These are phyloP conservation scores for Gossypium sturtianum DNA, from an alignment of 345 rosid genomes.

Conservation along the genomic window DNA sequence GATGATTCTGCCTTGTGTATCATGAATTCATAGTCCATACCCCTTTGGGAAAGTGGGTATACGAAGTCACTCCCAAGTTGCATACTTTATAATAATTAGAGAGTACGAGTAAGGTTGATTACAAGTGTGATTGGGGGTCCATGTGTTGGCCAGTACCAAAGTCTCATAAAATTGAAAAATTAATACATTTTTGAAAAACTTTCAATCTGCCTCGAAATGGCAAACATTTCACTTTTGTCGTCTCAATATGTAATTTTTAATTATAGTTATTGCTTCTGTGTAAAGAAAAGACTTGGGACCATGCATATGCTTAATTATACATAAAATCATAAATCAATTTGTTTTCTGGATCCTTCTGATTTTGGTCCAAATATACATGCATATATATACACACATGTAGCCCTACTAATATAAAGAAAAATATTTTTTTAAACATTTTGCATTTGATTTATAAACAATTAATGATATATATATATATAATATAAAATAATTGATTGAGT, in stretches of 20 bases:
- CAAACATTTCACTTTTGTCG: conserved; percentile 16
- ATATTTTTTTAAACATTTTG: too few relatives aligned
- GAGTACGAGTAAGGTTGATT: conserved; percentile 13
- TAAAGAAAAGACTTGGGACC: not conserved
- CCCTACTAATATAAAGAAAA: too few relatives aligned
- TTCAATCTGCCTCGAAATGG: conserved; percentile 8
- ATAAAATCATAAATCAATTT: not conserved
- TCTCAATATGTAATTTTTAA: conserved; percentile 3
- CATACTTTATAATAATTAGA: conserved; percentile 11
- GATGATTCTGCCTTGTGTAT: conserved; percentile 9
- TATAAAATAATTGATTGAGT: too few relatives aligned
- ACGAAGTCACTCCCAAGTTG: conserved; percentile 5
- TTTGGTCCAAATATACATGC: too few relatives aligned
- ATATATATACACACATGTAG: too few relatives aligned
- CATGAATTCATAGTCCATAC: conserved; percentile 53
- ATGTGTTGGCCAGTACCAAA: conserved; percentile 47
- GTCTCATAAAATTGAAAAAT: not conserved
- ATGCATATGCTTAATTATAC: not conserved
- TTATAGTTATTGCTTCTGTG: not conserved
- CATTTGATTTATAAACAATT: too few relatives aligned
- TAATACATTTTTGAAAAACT: not conserved
- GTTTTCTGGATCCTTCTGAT: not conserved
- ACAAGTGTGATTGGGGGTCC: conserved; percentile 37
- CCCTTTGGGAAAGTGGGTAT: conserved; percentile 47
- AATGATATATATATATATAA: too few relatives aligned